A percentile compares a stretch with the other conserved stretches of the same genome.
These are phyloP conservation scores for Salix udensis DNA, from an alignment of 345 rosid species.

Conservation along the genomic window DNA sequence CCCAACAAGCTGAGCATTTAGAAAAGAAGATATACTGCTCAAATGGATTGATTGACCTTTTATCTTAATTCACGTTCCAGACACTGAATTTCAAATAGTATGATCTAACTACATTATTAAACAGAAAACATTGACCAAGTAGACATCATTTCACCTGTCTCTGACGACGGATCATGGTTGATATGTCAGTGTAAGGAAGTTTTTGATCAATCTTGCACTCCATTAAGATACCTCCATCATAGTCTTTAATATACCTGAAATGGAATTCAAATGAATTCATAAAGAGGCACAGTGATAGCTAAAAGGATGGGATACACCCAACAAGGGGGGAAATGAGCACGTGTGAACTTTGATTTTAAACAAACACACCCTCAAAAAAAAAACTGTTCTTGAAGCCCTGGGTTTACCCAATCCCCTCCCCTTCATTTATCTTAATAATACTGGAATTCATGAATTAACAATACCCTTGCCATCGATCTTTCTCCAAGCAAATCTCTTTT, in stretches of 20 bases:
- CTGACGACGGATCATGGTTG: conserved; percentile 88
- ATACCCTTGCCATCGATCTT: conserved; percentile 98
- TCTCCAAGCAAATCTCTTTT: conserved; percentile 95
- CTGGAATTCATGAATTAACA: conserved; percentile 19
- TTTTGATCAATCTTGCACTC: conserved; percentile 97
- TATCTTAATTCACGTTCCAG: background rate
- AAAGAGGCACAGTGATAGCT: background rate
- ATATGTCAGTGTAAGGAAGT: conserved; percentile 90
- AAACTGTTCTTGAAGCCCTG: background rate
- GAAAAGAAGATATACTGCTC: background rate
- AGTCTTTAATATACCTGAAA: conserved; percentile 84
- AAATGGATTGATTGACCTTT: conserved; percentile 2
- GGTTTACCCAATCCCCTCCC: background rate
- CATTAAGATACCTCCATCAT: conserved; percentile 98
- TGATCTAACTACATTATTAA: background rate
- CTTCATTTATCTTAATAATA: background rate
- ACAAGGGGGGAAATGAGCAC: background rate
- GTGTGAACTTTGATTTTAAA: too few relatives aligned
- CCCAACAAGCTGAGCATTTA: conserved; percentile 1
- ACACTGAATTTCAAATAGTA: background rate
- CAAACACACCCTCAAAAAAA: too few relatives aligned
- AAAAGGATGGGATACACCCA: background rate
- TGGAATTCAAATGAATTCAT: conserved; percentile 5
- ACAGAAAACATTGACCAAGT: background rate
- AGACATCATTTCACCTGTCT: conserved; percentile 54